Percentiles rank a stretch among this genome's conserved stretches.
Conservation (phyloP, 805 yeast species). For the Gaillardinia entomophila region DNA sequence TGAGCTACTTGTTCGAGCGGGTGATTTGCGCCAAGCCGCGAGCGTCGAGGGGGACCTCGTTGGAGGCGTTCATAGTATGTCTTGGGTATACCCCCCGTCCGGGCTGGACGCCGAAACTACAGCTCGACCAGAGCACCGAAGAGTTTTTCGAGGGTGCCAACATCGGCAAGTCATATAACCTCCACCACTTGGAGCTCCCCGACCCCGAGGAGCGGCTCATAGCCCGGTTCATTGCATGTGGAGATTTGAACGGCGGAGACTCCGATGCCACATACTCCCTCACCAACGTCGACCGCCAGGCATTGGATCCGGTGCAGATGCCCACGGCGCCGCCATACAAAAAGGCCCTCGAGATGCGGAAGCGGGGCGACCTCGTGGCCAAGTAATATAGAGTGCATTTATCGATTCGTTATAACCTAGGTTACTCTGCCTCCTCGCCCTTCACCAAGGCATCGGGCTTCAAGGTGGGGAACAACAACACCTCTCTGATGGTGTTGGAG, state of each 20-base stretch:
- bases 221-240: constrained; percentile 95
- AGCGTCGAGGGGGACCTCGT: constrained; percentile 88
- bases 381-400: background rate
- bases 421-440: constrained; percentile 21
- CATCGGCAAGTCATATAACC: constrained; percentile 49
- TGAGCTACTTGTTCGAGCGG: constrained; percentile 76
- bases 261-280: constrained; percentile 90
- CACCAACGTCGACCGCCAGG: constrained; percentile 34
- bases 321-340: constrained; percentile 98
- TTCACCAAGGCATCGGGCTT: constrained; percentile 69
- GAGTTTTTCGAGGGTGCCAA: constrained; percentile 68
- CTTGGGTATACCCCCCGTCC: constrained; percentile 77
- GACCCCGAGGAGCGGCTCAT: constrained; percentile 59
- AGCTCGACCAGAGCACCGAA: constrained; percentile 59
- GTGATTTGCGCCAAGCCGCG: constrained; percentile 96
- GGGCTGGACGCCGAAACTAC: constrained; percentile 74
- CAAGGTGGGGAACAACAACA: constrained; percentile 95
- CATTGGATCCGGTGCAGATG: constrained; percentile 86
- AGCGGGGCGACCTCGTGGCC: constrained; percentile 46
- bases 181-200: constrained; percentile 44
- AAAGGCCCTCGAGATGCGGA: constrained; percentile 79
- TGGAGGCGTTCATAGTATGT: constrained; percentile 93
- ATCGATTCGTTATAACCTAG: background rate
- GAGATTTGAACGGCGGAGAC: constrained; percentile 81
- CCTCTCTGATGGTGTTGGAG: constrained; percentile 96